A percentile compares a stretch with the other conserved stretches of the same genome.
Evolutionary conservation across 202 grass and related monocot species (phyloP).

Genomic region (Dendrocalamus latiflorus): DNA sequence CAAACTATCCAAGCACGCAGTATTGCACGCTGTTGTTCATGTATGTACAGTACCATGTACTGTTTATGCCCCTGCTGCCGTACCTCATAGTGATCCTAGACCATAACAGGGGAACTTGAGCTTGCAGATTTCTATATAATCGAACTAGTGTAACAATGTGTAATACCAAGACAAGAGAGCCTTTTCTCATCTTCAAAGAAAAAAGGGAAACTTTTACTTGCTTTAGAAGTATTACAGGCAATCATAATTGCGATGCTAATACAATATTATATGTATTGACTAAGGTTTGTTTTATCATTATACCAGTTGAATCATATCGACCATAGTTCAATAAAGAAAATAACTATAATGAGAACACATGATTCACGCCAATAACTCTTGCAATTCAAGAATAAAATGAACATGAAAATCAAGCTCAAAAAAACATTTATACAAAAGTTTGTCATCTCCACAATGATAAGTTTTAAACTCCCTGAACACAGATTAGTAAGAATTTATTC

Average conservation of each 20-base stretch:
- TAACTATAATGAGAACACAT: background rate
- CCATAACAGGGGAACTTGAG: background rate
- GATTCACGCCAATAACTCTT: background rate
- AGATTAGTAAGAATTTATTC: background rate
- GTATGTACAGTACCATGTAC: too few species aligned
- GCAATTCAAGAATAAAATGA: background rate
- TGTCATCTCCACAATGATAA: background rate
- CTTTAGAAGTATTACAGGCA: background rate
- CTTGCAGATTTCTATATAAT: background rate
- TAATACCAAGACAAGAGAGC: background rate
- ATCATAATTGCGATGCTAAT: background rate
- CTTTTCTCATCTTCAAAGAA: background rate
- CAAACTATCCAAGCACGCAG: too few species aligned
- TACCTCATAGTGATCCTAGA: too few species aligned
- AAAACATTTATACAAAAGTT: background rate
- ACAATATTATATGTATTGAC: background rate
- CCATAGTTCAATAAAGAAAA: background rate
- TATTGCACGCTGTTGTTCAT: too few species aligned
- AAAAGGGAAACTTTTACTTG: background rate
- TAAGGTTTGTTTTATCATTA: background rate
- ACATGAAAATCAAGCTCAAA: background rate
- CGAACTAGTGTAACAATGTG: background rate
- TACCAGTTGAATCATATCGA: background rate
- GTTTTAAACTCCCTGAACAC: background rate
- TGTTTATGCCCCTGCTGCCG: too few species aligned